Base-by-base conservation (phyloP, 805 yeast species). In the Komagataella pastoris region DNA sequence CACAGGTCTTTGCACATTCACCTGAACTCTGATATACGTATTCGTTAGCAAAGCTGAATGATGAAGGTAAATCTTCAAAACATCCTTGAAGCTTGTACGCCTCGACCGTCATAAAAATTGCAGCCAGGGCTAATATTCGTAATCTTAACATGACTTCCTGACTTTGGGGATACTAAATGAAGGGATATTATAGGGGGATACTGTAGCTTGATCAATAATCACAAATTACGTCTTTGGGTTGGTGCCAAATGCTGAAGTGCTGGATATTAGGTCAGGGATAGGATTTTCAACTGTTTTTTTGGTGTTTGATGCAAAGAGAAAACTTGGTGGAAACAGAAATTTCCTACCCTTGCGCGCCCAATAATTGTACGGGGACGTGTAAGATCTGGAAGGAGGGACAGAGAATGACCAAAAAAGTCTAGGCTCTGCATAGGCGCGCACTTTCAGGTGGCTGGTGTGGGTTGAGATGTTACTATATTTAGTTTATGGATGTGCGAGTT, bases 21-120 rank as follows among this genome's bases (percentile, higher is more conserved):
- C 75, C 69, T 17, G 80, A 74, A 7, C 88, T 74, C 65, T 85
- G 90, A 61, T 68, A 83, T 1, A 64, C 66, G 62, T 76, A 77
- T 2, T 71, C 58, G 30, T 83, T 86, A 54, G 69, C 62, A 52
- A 58, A 61, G n/a, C 61, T 49, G 57, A 69, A 76, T 10, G 65
- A 59, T 17, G 63, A 56, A 3, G 62, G 65, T 3, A 75, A 56
- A n/a, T 62, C 49, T 24, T 71, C 56, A 59, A 58, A 71, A 59
- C 77, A 73, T 44, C 77, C 75, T 30, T 30, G 40, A 14, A 10
- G 14, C 40, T 30, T 30, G 40, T 30, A 30, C 12, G 40, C 40
- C 40, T 30, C 40, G 12, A 14, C 40, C 40, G 40, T 30, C 40
- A 10, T 10, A 30, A 30, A 30, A 10, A 30, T 10, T 30, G 40